Evolutionary conservation across 176 grass and related monocot genomes (phyloP), one percentile per base, ranked within the genome.

Genomic region (Typha latifolia): DNA sequence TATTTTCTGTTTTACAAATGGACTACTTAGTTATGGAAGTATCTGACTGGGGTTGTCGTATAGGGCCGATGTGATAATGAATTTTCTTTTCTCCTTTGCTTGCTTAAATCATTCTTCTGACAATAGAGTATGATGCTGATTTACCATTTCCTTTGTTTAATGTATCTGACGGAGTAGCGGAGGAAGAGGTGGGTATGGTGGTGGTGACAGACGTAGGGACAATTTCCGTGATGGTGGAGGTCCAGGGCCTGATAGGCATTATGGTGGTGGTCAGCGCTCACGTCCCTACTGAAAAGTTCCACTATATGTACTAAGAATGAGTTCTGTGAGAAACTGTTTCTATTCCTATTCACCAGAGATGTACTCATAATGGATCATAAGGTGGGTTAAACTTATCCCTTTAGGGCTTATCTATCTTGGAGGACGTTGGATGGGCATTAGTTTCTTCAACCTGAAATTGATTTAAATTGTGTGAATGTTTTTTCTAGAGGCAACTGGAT

Each of bases 191-290:
- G 80, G 85, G 64, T 91, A 87, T 82, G 89, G 93, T 49, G 93
- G 84, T 12, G 76, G 82, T 55, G 82, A 79, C 67, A 80, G 86
- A 52, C 90, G 95, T 27, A 93, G 90, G 76, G 90, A 90, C 66
- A 93, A 81, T 79, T 88, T 75, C 73, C 81, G 88, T 47, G 92
- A 96, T 48, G 84, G 95, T 31, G 84, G 91, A 53, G 94, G 89
- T 23, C 68, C 82, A 64, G 89, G 95, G 72, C 95, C 95, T 49
- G 91, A 99, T 72, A 82, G 95, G 62, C 80, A 93, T 72, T 72
- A 87, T 63, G 83, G 86, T 48, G 86, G 94, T 67, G 94, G 94
- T 74, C 83, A 83, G 1, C 89, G 94, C 22, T 83, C 94, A 9
- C 77, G 89, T 14, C 94, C 94, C 34, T 93, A 99, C 73, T 99